Conservation (phyloP, 805 yeast genomes). For the Candida ficus region DNA sequence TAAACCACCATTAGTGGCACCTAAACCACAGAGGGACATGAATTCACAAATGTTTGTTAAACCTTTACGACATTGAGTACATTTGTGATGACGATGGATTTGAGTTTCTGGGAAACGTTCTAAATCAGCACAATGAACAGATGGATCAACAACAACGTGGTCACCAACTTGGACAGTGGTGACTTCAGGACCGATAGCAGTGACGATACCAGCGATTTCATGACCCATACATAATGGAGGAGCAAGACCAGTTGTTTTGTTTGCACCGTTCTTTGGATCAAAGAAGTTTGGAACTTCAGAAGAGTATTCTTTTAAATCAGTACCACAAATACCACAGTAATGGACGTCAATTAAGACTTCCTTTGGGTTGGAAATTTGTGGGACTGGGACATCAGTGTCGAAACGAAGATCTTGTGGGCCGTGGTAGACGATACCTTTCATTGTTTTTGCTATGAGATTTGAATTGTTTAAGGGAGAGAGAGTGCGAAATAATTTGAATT, state of each 20-base stretch:
- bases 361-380: conserved; percentile 29
- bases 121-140: conserved; percentile 51
- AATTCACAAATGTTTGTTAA: conserved; percentile 47
- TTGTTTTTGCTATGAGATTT: too few relatives aligned
- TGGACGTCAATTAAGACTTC: conserved; percentile 42
- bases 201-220: conserved; percentile 44
- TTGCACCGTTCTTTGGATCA: conserved; percentile 32
- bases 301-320: conserved; percentile 52
- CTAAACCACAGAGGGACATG: conserved; percentile 48
- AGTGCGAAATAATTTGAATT: not conserved
- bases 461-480: not conserved
- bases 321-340: conserved; percentile 61
- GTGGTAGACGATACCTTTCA: conserved; percentile 47
- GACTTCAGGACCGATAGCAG: conserved; percentile 42
- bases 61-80: conserved; percentile 47
- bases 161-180: conserved; percentile 43
- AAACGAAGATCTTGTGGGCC: conserved; percentile 41
- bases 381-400: conserved; percentile 31
- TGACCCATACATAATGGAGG: conserved; percentile 50
- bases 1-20: conserved; percentile 52
- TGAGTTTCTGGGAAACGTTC: conserved; percentile 32
- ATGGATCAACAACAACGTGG: conserved; percentile 59
- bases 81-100: conserved; percentile 27
- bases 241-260: conserved; percentile 35
- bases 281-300: conserved; percentile 57